Conservation (phyloP, 148 eudicot species). For the Fallopia convolvulus region DNA sequence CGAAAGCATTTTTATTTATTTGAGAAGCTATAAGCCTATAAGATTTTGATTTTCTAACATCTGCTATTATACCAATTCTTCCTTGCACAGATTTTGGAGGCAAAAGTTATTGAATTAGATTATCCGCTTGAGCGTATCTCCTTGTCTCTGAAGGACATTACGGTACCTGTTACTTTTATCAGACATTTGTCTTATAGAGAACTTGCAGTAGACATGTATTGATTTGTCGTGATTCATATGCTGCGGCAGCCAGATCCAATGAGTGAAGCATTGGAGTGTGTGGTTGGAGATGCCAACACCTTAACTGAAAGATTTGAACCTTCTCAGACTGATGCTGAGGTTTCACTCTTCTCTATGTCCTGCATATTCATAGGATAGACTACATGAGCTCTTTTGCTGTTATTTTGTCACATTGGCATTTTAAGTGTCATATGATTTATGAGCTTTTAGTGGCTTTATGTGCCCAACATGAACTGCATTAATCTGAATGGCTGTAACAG, state of each 20-base stretch:
- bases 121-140: slow-evolving; percentile 78
- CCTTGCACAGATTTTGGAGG: slow-evolving; percentile 64
- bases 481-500: slow-evolving; percentile 28
- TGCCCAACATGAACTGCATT: slow-evolving; percentile 8
- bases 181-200: slow-evolving; percentile 2
- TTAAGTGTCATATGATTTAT: not conserved
- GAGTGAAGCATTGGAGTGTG: slow-evolving; percentile 70
- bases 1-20: not conserved
- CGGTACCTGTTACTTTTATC: slow-evolving; percentile 34
- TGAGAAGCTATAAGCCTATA: not conserved
- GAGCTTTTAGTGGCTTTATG: not conserved
- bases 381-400: not conserved
- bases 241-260: slow-evolving; percentile 79
- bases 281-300: slow-evolving; percentile 49
- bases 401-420: not conserved
- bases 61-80: slow-evolving; percentile 8
- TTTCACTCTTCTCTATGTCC: slow-evolving; percentile 17
- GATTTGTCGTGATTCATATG: not conserved
- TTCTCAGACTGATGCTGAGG: slow-evolving; percentile 64
- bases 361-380: not conserved
- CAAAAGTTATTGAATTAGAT: slow-evolving; percentile 87
- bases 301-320: slow-evolving; percentile 49
- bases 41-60: not conserved
- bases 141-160: slow-evolving; percentile 73
- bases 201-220: not conserved